Evolutionary conservation across 164 flowering plant species (phyloP).

Genomic region (Santalum album): DNA sequence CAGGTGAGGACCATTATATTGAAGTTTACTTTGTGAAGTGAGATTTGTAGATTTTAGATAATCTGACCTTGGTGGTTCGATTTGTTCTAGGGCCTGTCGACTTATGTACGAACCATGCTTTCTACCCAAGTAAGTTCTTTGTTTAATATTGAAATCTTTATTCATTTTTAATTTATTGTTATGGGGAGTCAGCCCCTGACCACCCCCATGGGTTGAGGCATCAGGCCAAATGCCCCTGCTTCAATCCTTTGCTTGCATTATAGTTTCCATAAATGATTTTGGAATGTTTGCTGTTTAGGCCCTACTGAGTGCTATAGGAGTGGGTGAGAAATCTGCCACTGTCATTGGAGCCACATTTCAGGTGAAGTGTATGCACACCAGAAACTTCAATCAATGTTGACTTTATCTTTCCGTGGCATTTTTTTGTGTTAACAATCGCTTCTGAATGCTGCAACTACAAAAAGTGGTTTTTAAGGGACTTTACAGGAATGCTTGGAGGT

Average conservation of each 20-base stretch:
- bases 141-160: neutral
- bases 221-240: too few species aligned
- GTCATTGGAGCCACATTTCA: slow-evolving; percentile 96
- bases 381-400: neutral
- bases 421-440: neutral
- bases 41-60: neutral
- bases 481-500: slow-evolving; percentile 99
- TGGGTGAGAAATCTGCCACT: slow-evolving; percentile 95
- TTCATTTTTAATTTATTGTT: too few species aligned
- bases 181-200: too few species aligned
- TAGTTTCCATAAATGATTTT: neutral
- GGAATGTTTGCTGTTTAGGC: slow-evolving; percentile 41
- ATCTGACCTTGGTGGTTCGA: neutral
- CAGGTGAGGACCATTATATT: slow-evolving; percentile 42
- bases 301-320: slow-evolving; percentile 94
- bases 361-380: slow-evolving; percentile 29
- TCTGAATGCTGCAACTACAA: slow-evolving; percentile 9
- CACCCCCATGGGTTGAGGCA: too few species aligned
- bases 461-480: slow-evolving; percentile 98
- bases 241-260: neutral
- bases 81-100: slow-evolving; percentile 74
- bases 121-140: slow-evolving; percentile 75
- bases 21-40: neutral
- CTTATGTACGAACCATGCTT: slow-evolving; percentile 87
- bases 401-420: neutral